A percentile compares a stretch with the other conserved stretches of the same genome.
Evolutionary conservation across 257 asterid genomes (phyloP).

Genomic region (Prunella vulgaris): DNA sequence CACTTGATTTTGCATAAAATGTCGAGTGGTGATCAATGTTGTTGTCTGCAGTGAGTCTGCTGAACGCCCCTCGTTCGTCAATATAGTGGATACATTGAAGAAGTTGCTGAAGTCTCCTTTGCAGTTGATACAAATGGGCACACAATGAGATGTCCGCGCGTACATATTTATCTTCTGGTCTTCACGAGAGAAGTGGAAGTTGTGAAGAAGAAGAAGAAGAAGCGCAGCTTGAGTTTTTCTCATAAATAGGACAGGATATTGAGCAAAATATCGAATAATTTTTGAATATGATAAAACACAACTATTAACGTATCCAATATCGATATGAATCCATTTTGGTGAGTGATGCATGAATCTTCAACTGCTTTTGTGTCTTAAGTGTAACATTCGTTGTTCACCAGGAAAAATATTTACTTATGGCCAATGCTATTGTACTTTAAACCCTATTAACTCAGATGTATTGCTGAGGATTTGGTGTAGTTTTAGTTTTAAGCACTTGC

Average conservation of each 20-base stretch:
- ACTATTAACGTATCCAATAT: neutral
- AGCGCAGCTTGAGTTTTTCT: too few species aligned
- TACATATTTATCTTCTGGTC: neutral
- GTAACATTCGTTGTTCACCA: neutral
- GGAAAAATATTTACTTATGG: neutral
- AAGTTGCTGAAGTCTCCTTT: slow-evolving; percentile 79
- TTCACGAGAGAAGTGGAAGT: neutral
- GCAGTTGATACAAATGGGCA: slow-evolving; percentile 66
- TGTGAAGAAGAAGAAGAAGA: too few species aligned
- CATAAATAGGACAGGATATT: neutral
- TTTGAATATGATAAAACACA: neutral
- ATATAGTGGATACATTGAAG: slow-evolving; percentile 68
- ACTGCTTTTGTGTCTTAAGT: neutral
- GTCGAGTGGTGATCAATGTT: neutral
- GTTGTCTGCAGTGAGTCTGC: slow-evolving; percentile 56
- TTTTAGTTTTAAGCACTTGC: too few species aligned
- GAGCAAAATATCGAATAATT: neutral
- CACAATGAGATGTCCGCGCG: neutral
- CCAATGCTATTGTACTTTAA: neutral
- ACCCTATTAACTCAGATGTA: too few species aligned
- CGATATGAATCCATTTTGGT: neutral
- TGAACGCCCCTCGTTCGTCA: slow-evolving; percentile 61
- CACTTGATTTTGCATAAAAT: neutral
- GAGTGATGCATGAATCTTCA: neutral
- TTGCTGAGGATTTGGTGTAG: too few species aligned